phyloP scores from a whole-genome alignment of 2,329 filamentous ascomycete genomes.

The Paecilomyces sp. region DNA sequence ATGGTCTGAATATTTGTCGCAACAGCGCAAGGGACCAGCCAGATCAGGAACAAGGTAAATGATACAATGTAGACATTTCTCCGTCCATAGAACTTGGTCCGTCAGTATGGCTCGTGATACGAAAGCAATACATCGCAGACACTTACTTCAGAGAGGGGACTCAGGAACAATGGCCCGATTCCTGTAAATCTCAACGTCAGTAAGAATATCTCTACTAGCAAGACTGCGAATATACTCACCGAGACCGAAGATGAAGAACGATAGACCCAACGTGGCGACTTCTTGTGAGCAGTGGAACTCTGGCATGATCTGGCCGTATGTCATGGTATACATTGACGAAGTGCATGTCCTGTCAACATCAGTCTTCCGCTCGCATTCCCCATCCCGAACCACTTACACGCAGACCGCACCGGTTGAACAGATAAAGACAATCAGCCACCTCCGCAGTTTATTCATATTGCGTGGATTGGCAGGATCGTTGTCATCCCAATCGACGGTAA shows the following conservation, averaged over 20 bases:
- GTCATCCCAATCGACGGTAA: constrained; percentile 70
- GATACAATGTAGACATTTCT: constrained; percentile 72
- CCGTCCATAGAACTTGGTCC: constrained; percentile 65
- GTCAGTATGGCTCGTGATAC: constrained; percentile 2
- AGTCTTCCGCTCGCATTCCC: neutral
- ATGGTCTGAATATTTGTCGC: constrained; percentile 77
- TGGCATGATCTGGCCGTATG: constrained; percentile 66
- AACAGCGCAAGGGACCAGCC: constrained; percentile 73
- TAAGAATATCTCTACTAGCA: constrained; percentile 23
- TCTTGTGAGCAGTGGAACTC: constrained; percentile 67
- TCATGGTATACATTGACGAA: constrained; percentile 82
- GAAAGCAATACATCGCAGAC: neutral
- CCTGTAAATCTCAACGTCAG: constrained; percentile 17
- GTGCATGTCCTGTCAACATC: constrained; percentile 59
- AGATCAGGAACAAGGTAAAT: constrained; percentile 68
- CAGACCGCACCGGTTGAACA: constrained; percentile 69
- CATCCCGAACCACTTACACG: constrained; percentile 55
- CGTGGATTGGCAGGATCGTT: constrained; percentile 68
- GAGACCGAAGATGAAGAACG: constrained; percentile 75
- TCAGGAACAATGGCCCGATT: constrained; percentile 57
- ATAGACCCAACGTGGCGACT: constrained; percentile 72
- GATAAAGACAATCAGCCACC: constrained; percentile 74
- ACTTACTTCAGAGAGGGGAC: constrained; percentile 54
- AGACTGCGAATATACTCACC: constrained; percentile 23
- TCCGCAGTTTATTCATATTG: constrained; percentile 57